Evolutionary conservation across 768 basidiomycete genomes (phyloP).

Genomic region (Porpolomopsis calyptriformis): DNA sequence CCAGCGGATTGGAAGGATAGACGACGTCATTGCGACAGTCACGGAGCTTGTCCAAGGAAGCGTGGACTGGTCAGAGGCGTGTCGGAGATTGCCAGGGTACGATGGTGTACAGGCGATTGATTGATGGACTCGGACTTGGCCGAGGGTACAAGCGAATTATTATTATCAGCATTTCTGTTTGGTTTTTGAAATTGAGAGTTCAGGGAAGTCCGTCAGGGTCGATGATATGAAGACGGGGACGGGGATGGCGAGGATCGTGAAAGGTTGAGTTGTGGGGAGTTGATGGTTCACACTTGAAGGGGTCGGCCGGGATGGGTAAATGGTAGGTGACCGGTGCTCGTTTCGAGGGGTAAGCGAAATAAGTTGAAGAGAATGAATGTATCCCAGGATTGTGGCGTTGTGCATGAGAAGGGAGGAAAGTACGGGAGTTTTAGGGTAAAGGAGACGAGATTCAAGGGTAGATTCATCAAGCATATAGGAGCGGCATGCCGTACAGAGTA

Average conservation of each 20-base stretch:
- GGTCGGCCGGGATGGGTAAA: background rate
- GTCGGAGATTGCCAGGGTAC: constrained; percentile 60
- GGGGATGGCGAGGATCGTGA: too few relatives aligned
- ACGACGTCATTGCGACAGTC: constrained; percentile 78
- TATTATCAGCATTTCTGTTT: too few relatives aligned
- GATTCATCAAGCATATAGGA: background rate
- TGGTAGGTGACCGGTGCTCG: background rate
- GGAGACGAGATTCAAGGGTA: background rate
- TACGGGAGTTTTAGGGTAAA: too few relatives aligned
- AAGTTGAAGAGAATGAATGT: too few relatives aligned
- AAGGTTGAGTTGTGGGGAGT: too few relatives aligned
- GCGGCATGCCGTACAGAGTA: too few relatives aligned
- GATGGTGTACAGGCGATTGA: constrained; percentile 85
- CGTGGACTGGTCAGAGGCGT: constrained; percentile 71
- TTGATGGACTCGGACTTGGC: constrained; percentile 10
- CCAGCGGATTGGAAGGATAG: constrained; percentile 83
- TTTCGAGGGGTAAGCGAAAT: too few relatives aligned
- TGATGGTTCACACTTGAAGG: too few relatives aligned
- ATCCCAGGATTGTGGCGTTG: too few relatives aligned
- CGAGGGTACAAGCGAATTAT: too few relatives aligned
- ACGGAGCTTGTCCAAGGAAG: constrained; percentile 66
- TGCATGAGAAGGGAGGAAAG: too few relatives aligned
- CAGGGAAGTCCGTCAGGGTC: background rate
- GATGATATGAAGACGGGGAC: background rate
- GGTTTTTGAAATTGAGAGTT: too few relatives aligned